Base-by-base conservation (phyloP, 2,329 filamentous ascomycete genomes). In the Periconia sp. region DNA sequence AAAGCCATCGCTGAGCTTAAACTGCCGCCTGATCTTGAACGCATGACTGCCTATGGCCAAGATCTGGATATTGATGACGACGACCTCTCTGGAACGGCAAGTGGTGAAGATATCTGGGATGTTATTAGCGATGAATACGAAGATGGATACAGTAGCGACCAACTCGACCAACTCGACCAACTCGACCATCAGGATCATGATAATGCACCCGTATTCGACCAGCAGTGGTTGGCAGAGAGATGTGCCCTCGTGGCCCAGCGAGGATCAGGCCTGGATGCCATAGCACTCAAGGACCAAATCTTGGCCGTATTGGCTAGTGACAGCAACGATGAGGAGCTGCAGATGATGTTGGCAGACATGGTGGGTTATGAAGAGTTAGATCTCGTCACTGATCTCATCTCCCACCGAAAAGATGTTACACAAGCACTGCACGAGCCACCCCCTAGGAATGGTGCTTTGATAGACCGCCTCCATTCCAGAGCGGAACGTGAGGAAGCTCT, bases 331-430 rank as follows among this genome's bases (percentile, higher is more conserved):
- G 90, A 96, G 53, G 91, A 96, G 73, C 78, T 97, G n/a, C 93
- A 97, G 72, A 92, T 92, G 68, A 86, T 88, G 41, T 81, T 99
- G 35, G 91, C 90, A 0, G 94, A 99, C 64, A 84, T 97, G 42
- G 81, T 99, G 55, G 94, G 95, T 0, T 97, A 93, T 65, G 92
- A 94, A 63, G 91, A 97, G 67, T 80, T 99, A 17, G 93, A 99
- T 60, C 87, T 99, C 64, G 88, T 97, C 49, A 92, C 92, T 57
- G 91, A 97, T 58, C 78, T 97, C n/a, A 88, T 97, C 49, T 82
- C 86, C 2, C 86, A 93, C 70, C 85, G 92, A 49, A 78, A 82
- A 48, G 84, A 90, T 44, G 84, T 97, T 43, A 73, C 49, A 6
- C 63, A 65, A 18, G 65, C 71, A 6, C 50, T 69, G 23, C 64